phyloP scores from a whole-genome alignment of 345 rosid genomes.

The Limnanthes douglasii region DNA sequence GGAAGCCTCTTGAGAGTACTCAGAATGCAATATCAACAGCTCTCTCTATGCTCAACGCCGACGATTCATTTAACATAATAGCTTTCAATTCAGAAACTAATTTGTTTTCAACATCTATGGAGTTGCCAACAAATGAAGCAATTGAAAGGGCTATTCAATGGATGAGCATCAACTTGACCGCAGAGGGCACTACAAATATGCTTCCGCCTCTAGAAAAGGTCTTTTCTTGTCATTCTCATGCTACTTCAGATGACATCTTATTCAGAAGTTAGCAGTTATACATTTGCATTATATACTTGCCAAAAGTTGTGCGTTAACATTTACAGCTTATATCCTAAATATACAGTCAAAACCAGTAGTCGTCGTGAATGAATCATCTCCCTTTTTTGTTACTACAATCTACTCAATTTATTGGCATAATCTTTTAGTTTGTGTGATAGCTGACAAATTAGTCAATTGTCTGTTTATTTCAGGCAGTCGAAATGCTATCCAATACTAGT shows the following conservation, averaged over 20 bases:
- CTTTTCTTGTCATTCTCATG: conserved; percentile 4
- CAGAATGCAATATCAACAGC: conserved; percentile 45
- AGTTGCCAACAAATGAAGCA: conserved; percentile 40
- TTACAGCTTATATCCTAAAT: too few species aligned
- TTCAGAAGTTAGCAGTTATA: not conserved
- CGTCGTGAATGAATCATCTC: too few species aligned
- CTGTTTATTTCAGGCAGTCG: conserved; percentile 63
- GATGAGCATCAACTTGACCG: conserved; percentile 46
- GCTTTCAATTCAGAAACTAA: conserved; percentile 60
- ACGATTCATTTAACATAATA: conserved; percentile 73
- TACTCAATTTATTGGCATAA: not conserved
- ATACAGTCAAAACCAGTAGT: too few species aligned
- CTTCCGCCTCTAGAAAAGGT: conserved; percentile 70
- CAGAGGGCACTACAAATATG: conserved; percentile 59
- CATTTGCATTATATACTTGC: not conserved
- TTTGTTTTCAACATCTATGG: conserved; percentile 54
- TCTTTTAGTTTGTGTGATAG: not conserved
- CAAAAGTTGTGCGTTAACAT: too few species aligned
- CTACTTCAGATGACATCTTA: not conserved
- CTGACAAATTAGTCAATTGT: conserved; percentile 3
- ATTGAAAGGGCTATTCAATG: conserved; percentile 54
- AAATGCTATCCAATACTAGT: conserved; percentile 44
- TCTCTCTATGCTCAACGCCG: conserved; percentile 38
- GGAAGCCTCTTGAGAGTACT: conserved; percentile 54
- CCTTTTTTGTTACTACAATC: too few species aligned